Evolutionary conservation across 139 green algal genomes (phyloP), one percentile per base, ranked within the genome.

Genomic region (Mesotaenium endlicherianum): DNA sequence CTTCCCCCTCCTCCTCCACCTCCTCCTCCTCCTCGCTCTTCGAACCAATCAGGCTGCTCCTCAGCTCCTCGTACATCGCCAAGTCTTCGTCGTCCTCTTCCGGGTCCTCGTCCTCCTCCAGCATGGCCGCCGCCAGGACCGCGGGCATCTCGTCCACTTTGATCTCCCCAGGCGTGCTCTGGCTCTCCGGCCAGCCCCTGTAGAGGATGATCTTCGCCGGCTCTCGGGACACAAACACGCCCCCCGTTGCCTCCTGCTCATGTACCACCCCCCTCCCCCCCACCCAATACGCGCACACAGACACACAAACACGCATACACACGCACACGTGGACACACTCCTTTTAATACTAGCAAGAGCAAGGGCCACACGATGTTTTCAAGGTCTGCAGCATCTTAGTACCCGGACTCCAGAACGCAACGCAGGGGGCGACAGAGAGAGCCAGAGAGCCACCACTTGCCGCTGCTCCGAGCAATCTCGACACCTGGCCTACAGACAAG

Each of bases 121-220:
- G 30, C 38, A 81, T 49, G 30, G 76, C 64, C 3, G 45, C 76
- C 47, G n/a, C 64, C 53, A 83, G 41, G 16, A 34, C 20, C 6
- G 5, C 20, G 0, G 58, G 20, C 57, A 83, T 39, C 39, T 55
- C 16, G 34, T 70, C n/a, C 4, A 76, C 64, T 1, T n/a, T n/a
- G 3, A n/a, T n/a, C 57, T 78, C 76, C 34, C 47, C 47, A n/a
- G 64, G 64, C 11, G 67, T 36, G 39, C 38, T n/a, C n/a, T 67
- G 20, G 36, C 70, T 38, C 14, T 83, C 39, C 4, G 17, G 36
- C 78, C 78, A 85, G 11, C 78, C 78, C 16, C 78, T 17, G 69
- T 85, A 85, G 20, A 85, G n/a, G 38, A 85, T 84, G 30, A 85
- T 47, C 55, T 83, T 83, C 67, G 49, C 49, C n/a, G 78, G 78